phyloP scores from a whole-genome alignment of 2,329 filamentous ascomycete species.

The Pestalotiopsis sp. region DNA sequence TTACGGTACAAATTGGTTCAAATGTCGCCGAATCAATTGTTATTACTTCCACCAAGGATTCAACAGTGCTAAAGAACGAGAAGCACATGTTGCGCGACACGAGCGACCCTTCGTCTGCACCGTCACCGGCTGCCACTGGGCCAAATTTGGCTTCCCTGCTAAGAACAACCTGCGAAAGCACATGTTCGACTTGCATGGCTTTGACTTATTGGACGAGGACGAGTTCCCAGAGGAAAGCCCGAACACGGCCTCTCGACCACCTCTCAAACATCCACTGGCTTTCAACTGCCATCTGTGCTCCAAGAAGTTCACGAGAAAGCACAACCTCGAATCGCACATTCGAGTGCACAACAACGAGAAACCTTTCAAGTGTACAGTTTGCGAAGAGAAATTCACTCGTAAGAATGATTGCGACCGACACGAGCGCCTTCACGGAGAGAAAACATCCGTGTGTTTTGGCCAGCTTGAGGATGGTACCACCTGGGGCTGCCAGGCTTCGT shows the following conservation, averaged over 20 bases:
- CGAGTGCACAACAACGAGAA: not conserved
- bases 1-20: not conserved
- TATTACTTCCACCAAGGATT: slow-evolving; percentile 1
- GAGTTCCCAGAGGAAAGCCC: not conserved
- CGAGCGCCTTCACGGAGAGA: not conserved
- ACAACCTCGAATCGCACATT: not conserved
- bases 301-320: not conserved
- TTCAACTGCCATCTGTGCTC: not conserved
- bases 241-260: not conserved
- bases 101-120: not conserved
- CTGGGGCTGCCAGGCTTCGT: not conserved
- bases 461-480: not conserved
- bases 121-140: not conserved
- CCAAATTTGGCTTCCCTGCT: not conserved
- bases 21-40: not conserved
- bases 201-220: not conserved
- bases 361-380: not conserved
- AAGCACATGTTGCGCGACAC: not conserved
- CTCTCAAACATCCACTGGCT: not conserved
- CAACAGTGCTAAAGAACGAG: not conserved
- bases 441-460: not conserved
- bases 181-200: not conserved
- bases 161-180: not conserved
- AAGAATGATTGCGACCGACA: not conserved
- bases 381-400: not conserved